Percentiles rank a stretch among this genome's conserved stretches.
Conservation (phyloP, 345 rosid species). For the Mercurialis annua region DNA sequence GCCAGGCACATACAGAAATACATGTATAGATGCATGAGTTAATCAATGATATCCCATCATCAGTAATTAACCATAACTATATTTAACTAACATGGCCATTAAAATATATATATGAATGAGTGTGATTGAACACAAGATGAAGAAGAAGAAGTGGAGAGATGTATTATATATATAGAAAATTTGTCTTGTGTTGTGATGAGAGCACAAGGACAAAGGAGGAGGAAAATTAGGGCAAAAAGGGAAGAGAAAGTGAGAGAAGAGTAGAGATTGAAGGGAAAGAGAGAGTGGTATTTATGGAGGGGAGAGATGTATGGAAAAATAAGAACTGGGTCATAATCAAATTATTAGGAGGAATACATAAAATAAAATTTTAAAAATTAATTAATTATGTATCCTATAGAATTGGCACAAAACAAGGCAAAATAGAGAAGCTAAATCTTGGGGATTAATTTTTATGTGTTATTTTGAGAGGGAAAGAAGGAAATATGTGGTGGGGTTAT, state of each 20-base stretch:
- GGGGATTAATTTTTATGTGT: constrained; percentile 20
- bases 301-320: constrained; percentile 24
- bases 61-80: too few relatives aligned
- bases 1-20: constrained; percentile 71
- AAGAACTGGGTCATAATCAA: constrained; percentile 27
- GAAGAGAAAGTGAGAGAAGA: constrained; percentile 19
- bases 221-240: constrained; percentile 12
- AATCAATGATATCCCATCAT: not conserved
- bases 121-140: too few relatives aligned
- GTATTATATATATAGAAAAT: not conserved
- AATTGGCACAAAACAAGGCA: constrained; percentile 50
- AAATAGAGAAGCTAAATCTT: constrained; percentile 33
- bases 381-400: constrained; percentile 23
- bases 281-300: too few relatives aligned
- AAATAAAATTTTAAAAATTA: not conserved
- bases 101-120: too few relatives aligned
- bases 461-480: constrained; percentile 46
- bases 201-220: not conserved
- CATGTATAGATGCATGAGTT: constrained; percentile 1
- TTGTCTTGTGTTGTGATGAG: not conserved
- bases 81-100: too few relatives aligned
- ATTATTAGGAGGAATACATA: constrained; percentile 13
- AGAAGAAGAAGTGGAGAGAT: not conserved
- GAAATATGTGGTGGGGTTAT: constrained; percentile 54
- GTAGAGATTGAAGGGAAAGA: constrained; percentile 3